Conservation (phyloP, 495 filamentous ascomycete species). For the Podospora tetraspora region DNA sequence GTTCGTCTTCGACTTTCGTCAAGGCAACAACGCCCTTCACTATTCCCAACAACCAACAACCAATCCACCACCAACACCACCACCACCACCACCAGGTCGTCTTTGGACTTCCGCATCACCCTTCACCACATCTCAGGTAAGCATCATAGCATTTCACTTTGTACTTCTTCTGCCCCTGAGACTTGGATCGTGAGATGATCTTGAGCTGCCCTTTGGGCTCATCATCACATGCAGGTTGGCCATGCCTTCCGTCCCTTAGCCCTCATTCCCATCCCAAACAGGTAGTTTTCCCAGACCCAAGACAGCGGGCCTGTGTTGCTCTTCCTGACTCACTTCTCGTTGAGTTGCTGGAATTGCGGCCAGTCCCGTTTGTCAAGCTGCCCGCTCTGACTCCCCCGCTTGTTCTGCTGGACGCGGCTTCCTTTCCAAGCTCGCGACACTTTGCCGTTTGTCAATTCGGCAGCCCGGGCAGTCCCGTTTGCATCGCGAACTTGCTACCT, state of each 20-base stretch:
- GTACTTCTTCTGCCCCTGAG: neutral
- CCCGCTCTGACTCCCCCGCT: neutral
- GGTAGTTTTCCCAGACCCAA: neutral
- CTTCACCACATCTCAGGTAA: neutral
- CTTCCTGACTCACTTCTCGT: neutral
- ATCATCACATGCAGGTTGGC: neutral
- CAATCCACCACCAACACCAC: neutral
- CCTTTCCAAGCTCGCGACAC: neutral
- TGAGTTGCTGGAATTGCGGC: neutral
- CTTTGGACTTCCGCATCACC: neutral
- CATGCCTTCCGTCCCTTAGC: neutral
- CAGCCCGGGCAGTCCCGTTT: neutral
- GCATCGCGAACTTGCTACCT: neutral
- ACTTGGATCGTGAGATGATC: neutral
- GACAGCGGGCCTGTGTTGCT: neutral
- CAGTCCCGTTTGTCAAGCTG: neutral
- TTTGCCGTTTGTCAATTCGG: neutral
- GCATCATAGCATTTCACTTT: neutral
- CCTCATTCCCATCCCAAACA: neutral
- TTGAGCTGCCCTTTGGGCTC: neutral
- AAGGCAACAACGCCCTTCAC: neutral
- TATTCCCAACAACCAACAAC: neutral
- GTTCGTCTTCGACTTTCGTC: neutral
- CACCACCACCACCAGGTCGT: neutral
- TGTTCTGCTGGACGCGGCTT: neutral